Evolutionary conservation across 176 grass and related monocot genomes (phyloP).

Genomic region (Ampelocalamus luodianensis): DNA sequence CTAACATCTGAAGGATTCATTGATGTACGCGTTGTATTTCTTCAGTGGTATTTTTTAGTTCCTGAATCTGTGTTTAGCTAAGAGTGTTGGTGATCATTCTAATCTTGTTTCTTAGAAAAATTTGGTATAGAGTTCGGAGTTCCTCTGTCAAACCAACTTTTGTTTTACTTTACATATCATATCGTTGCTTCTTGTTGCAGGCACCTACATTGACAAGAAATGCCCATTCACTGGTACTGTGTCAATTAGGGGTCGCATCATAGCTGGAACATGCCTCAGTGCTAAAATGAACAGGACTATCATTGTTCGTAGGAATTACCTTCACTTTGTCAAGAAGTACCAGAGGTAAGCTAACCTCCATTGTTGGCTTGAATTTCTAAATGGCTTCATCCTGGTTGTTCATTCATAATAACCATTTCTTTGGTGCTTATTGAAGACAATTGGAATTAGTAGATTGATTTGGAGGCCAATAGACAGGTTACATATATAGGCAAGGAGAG

Average conservation of each 20-base stretch:
- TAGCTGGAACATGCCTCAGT: slow-evolving; percentile 51
- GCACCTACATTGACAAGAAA: slow-evolving; percentile 54
- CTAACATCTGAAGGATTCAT: background rate
- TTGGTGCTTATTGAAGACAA: too few species aligned
- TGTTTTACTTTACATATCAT: slow-evolving; percentile 29
- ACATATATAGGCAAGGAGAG: too few species aligned
- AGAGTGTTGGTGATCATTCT: background rate
- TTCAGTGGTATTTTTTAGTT: background rate
- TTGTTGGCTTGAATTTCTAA: background rate
- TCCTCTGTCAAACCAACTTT: background rate
- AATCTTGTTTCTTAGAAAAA: background rate
- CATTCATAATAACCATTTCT: background rate
- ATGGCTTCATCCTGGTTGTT: background rate
- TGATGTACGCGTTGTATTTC: background rate
- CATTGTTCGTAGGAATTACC: slow-evolving; percentile 50
- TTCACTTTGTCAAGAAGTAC: slow-evolving; percentile 54
- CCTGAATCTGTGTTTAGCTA: background rate
- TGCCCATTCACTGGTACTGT: slow-evolving; percentile 53
- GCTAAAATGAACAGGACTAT: slow-evolving; percentile 54
- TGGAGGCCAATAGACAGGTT: too few species aligned
- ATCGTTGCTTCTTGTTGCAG: background rate
- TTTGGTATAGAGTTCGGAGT: background rate
- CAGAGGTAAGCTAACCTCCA: slow-evolving; percentile 35
- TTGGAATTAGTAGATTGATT: too few species aligned
- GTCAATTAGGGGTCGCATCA: slow-evolving; percentile 50